Evolutionary conservation across 2,329 filamentous ascomycete genomes (phyloP).

Genomic region (Aspergillus terreus): DNA sequence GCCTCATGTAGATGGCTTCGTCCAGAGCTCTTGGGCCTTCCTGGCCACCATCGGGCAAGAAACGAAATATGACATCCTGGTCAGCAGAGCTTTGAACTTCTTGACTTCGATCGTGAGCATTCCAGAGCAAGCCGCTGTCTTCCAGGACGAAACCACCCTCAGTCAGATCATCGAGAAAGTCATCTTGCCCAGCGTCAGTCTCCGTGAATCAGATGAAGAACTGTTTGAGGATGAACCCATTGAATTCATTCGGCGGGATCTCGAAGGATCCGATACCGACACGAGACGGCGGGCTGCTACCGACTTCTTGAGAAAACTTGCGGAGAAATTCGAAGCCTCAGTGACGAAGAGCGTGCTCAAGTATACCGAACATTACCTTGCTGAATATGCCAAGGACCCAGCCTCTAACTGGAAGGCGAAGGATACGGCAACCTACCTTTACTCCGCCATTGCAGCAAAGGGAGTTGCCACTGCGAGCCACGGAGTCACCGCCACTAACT

Average conservation of each 20-base stretch:
- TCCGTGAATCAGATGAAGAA: conserved; percentile 91
- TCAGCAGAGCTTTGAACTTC: conserved; percentile 93
- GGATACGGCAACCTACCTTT: conserved; percentile 96
- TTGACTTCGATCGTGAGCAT: conserved; percentile 83
- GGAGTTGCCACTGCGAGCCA: conserved; percentile 81
- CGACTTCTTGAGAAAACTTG: conserved; percentile 84
- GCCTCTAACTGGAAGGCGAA: conserved; percentile 88
- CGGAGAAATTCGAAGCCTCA: conserved; percentile 79
- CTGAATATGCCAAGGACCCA: conserved; percentile 65
- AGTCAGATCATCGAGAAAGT: conserved; percentile 93
- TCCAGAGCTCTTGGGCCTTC: conserved; percentile 85
- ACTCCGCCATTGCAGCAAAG: conserved; percentile 89
- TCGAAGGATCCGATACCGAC: conserved; percentile 95
- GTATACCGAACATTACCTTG: conserved; percentile 82
- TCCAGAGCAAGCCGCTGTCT: conserved; percentile 72
- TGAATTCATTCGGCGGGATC: conserved; percentile 90
- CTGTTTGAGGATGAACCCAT: conserved; percentile 98
- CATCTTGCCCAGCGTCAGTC: conserved; percentile 83
- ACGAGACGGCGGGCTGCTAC: conserved; percentile 88
- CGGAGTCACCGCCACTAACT: conserved; percentile 86
- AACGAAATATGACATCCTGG: conserved; percentile 89
- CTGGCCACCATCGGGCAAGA: conserved; percentile 81
- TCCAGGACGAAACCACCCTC: conserved; percentile 77
- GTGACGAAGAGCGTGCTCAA: conserved; percentile 84
- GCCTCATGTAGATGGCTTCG: conserved; percentile 74